These are phyloP conservation scores for Medicago arabica DNA, from an alignment of 306 rosid genomes.

Conservation along the genomic window DNA sequence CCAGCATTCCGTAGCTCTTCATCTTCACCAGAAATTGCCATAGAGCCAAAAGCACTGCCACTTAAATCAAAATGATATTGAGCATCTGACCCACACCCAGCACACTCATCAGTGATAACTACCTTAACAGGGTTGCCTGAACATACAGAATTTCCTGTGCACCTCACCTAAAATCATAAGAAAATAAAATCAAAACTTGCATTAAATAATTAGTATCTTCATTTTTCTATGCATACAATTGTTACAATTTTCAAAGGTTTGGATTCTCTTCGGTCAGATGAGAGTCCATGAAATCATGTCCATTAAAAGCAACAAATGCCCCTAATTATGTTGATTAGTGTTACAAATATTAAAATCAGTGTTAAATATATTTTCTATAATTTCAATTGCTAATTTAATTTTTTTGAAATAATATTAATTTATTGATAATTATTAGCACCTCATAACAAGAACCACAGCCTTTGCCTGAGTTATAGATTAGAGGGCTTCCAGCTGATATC, in stretches of 20 bases:
- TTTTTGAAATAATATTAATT: too few species aligned
- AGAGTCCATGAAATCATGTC: too few species aligned
- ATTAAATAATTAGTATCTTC: too few species aligned
- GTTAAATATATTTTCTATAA: too few species aligned
- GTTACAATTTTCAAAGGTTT: too few species aligned
- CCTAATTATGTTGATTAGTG: too few species aligned
- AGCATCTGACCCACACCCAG: slow-evolving; percentile 56
- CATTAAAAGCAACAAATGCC: too few species aligned
- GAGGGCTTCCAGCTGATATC: slow-evolving; percentile 72
- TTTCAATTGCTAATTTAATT: too few species aligned
- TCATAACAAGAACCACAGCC: slow-evolving; percentile 85
- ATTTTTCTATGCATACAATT: too few species aligned
- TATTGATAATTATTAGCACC: background rate
- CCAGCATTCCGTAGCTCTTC: slow-evolving; percentile 62
- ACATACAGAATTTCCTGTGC: slow-evolving; percentile 60
- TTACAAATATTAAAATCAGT: too few species aligned
- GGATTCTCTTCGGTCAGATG: too few species aligned
- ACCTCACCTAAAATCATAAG: slow-evolving; percentile 59
- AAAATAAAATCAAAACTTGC: background rate
- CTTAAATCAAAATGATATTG: slow-evolving; percentile 82
- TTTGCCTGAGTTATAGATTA: slow-evolving; percentile 60
- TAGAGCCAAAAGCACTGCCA: slow-evolving; percentile 82
- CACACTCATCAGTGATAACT: slow-evolving; percentile 78
- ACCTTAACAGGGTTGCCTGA: slow-evolving; percentile 65
- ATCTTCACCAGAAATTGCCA: slow-evolving; percentile 68